These are phyloP conservation scores for Ceriops tagal DNA, from an alignment of 345 rosid species.

Conservation along the genomic window DNA sequence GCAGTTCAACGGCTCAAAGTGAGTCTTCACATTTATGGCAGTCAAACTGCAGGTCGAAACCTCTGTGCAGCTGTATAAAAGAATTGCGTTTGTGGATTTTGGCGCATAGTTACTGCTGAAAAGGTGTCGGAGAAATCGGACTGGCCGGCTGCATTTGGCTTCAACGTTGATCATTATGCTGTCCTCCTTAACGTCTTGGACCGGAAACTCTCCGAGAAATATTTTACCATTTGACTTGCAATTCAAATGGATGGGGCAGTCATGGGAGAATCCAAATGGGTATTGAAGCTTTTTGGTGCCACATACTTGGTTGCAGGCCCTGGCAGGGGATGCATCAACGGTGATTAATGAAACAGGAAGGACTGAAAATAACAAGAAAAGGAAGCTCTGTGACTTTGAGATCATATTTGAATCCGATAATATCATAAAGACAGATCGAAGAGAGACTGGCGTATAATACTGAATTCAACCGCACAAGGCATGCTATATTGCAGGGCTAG, in stretches of 20 bases:
- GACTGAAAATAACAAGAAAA: slow-evolving; percentile 8
- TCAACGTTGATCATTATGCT: slow-evolving; percentile 31
- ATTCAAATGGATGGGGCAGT: slow-evolving; percentile 45
- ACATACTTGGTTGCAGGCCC: slow-evolving; percentile 38
- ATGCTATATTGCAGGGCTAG: background rate
- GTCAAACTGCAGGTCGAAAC: slow-evolving; percentile 34
- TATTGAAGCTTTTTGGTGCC: slow-evolving; percentile 21
- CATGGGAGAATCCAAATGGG: slow-evolving; percentile 66
- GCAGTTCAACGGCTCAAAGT: slow-evolving; percentile 26
- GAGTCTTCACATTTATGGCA: slow-evolving; percentile 22
- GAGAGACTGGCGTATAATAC: no score
- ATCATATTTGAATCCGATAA: background rate
- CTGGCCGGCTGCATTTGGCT: slow-evolving; percentile 48
- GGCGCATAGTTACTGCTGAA: slow-evolving; percentile 45
- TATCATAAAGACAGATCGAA: no score
- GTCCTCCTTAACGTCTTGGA: slow-evolving; percentile 15
- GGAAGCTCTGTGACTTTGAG: background rate
- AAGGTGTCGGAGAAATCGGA: slow-evolving; percentile 34
- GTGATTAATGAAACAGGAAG: background rate
- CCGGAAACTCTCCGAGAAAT: slow-evolving; percentile 28
- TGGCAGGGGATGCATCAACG: slow-evolving; percentile 12
- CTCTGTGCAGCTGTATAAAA: slow-evolving; percentile 36
- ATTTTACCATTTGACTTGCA: slow-evolving; percentile 31
- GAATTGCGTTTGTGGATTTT: slow-evolving; percentile 33
- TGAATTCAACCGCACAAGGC: background rate